These are phyloP conservation scores for Solanum phureja DNA, from an alignment of 257 asterid genomes.

Conservation along the genomic window DNA sequence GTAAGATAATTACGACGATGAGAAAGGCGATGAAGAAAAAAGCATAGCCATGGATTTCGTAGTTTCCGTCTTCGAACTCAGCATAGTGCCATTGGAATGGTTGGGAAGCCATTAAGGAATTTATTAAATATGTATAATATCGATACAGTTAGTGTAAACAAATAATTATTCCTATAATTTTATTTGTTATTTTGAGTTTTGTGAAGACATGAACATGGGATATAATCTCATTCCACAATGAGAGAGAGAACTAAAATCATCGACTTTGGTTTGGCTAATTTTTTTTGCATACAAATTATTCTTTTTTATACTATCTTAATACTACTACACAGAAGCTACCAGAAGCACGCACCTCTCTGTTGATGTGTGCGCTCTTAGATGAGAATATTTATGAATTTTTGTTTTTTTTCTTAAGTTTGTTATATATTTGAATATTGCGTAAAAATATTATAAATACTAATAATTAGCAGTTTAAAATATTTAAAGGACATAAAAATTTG, in stretches of 20 bases:
- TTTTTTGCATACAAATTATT: not conserved
- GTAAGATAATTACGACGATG: conserved; percentile 26
- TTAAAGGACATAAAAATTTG: no score
- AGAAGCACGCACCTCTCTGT: not conserved
- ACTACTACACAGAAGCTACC: not conserved
- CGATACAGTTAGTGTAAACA: not conserved
- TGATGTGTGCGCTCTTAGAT: not conserved
- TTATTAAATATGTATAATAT: not conserved
- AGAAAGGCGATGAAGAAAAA: conserved; percentile 51
- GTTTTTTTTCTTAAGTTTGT: no score
- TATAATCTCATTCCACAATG: not conserved
- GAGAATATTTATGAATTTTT: no score
- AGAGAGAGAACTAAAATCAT: not conserved
- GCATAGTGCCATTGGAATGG: conserved; percentile 63
- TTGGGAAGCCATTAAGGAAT: not conserved
- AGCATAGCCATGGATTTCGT: conserved; percentile 53
- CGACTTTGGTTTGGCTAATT: not conserved
- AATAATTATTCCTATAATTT: not conserved
- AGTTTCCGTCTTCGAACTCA: conserved; percentile 58
- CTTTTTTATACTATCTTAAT: not conserved
- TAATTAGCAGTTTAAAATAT: no score
- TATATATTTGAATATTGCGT: no score
- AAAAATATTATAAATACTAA: no score
- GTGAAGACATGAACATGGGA: not conserved
- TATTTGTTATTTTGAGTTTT: not conserved